Base-by-base conservation (phyloP, 208 protist genomes). In the Phytomonas sp. region DNA sequence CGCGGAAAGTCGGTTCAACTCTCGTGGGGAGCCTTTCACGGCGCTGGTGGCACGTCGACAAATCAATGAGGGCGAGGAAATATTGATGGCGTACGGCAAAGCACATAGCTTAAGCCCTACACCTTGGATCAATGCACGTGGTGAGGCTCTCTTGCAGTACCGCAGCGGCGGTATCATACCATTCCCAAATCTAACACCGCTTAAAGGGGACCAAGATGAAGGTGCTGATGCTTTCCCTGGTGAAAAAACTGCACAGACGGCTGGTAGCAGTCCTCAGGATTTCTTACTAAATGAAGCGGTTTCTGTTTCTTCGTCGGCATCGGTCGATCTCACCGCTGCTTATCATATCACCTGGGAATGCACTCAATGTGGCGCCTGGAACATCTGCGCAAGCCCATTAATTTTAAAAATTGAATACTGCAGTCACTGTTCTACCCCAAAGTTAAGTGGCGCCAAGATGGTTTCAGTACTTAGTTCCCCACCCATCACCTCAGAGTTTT, bases 71-170 rank as follows among this genome's bases (percentile, higher is more conserved):
- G 91, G 89, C 6, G 91, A 96, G 67, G 91, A 96, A 67, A 90
- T 96, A n/a, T 75, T 96, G 1, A 94, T 96, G 88, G 76, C 86
- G 23, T 96, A 96, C 67, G 91, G 91, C 37, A 94, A 94, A 75
- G 85, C 86, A 29, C 88, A 94, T 70, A 80, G 77, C 37, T 76
- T 96, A 12, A 78, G 75, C 23, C 42, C 84, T n/a, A 81, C 75
- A 29, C 77, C 87, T 33, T 96, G 91, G 89, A 70, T 74, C 31
- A 85, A 84, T 42, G 49, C 87, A 31, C 74, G 77, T 29, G 91
- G 88, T n/a, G 73, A 84, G 45, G 66, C 81, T 0, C 76, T 96
- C 11, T 82, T 84, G 69, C 82, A 81, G 7, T 76, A 77, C 19
- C 84, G 88, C 3, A 63, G 73, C 1, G 86, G 86, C 30, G 84